Conservation (phyloP, 768 basidiomycete genomes). For the Panaeolus cyanescens region DNA sequence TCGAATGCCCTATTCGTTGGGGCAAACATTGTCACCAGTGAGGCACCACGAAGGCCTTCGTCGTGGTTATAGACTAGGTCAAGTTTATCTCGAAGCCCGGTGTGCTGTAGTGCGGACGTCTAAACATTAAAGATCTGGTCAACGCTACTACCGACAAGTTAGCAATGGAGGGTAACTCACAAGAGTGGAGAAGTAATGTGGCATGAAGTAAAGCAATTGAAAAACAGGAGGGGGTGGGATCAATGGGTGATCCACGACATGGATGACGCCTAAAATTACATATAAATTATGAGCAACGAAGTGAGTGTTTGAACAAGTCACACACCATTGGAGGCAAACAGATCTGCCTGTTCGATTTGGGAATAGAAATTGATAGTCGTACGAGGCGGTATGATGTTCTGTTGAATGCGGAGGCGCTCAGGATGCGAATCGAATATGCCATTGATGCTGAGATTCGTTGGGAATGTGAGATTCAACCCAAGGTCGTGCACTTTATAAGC, state of each 20-base stretch:
- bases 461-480: conserved; percentile 54
- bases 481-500: conserved; percentile 37
- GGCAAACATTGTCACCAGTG: conserved; percentile 54
- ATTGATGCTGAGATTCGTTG: conserved; percentile 44
- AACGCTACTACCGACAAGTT: neutral
- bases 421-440: conserved; percentile 46
- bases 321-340: conserved; percentile 53
- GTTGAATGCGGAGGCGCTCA: conserved; percentile 43
- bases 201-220: conserved; percentile 44
- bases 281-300: neutral
- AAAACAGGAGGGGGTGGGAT: conserved; percentile 56
- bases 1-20: conserved; percentile 53
- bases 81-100: conserved; percentile 42
- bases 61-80: conserved; percentile 46
- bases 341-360: conserved; percentile 41
- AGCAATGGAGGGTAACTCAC: too few species aligned
- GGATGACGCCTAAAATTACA: conserved; percentile 42
- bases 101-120: conserved; percentile 61
- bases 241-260: conserved; percentile 56
- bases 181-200: conserved; percentile 48
- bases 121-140: conserved; percentile 16
- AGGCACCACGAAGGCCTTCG: conserved; percentile 44
- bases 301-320: conserved; percentile 6
- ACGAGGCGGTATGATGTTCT: conserved; percentile 31
- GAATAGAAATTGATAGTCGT: conserved; percentile 52